These are phyloP conservation scores for Rhododendron griersonianum DNA, from an alignment of 148 eudicot species.

Conservation along the genomic window DNA sequence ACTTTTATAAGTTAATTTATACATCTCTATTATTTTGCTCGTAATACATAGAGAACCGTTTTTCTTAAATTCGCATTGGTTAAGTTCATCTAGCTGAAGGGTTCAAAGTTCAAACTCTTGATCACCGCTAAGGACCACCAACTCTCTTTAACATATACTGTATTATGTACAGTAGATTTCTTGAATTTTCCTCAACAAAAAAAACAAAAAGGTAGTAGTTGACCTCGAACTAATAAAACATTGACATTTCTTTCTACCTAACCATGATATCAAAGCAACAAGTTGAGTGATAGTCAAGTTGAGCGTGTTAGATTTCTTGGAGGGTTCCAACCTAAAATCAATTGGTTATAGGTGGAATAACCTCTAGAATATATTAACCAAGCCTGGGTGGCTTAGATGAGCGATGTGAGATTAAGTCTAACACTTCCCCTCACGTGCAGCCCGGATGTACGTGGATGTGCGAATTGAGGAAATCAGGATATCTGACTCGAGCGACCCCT, in stretches of 20 bases:
- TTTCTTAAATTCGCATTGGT: neutral
- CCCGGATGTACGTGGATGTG: no score
- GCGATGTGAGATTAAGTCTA: no score
- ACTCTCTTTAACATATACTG: neutral
- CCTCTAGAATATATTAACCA: no score
- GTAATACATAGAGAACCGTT: neutral
- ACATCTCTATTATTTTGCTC: neutral
- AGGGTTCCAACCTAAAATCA: no score
- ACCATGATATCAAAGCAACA: neutral
- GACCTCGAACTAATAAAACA: neutral
- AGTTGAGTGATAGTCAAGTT: neutral
- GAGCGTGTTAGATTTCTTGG: no score
- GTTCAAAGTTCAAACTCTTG: neutral
- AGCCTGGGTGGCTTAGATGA: no score
- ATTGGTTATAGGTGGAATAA: no score
- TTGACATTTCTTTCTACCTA: neutral
- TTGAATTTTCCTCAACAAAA: neutral
- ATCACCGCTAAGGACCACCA: neutral
- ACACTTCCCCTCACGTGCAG: no score
- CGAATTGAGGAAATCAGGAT: no score
- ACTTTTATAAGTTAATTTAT: neutral
- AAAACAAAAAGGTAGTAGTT: neutral
- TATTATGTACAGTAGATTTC: neutral
- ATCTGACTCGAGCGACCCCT: no score
- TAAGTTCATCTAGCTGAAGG: neutral